Percentiles rank a stretch among this genome's conserved stretches.
Evolutionary conservation across 306 rosid species (phyloP).

Genomic region (Dalbergia oliveri): DNA sequence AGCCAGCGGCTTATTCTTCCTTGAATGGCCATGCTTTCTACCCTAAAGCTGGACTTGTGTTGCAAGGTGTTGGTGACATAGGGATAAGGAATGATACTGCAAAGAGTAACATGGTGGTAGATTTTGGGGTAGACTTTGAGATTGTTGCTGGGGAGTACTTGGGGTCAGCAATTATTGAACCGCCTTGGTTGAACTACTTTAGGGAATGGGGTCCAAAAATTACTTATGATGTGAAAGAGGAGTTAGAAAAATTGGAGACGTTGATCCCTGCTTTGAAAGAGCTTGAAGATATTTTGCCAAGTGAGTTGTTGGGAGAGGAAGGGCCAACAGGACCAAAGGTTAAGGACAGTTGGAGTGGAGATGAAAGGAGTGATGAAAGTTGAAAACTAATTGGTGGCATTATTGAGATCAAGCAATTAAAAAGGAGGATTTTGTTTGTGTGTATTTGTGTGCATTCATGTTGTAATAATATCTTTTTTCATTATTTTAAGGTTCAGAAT

Average conservation of each 20-base stretch:
- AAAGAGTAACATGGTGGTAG: conserved; percentile 42
- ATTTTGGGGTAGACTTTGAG: conserved; percentile 37
- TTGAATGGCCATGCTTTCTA: conserved; percentile 54
- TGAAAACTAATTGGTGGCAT: background rate
- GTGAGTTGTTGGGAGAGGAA: conserved; percentile 46
- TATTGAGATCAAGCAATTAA: background rate
- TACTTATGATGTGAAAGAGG: conserved; percentile 37
- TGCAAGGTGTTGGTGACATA: conserved; percentile 43
- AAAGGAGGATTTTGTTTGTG: background rate
- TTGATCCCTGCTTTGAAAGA: conserved; percentile 35
- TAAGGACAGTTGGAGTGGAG: conserved; percentile 49
- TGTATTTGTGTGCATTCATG: background rate
- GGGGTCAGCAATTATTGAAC: conserved; percentile 34
- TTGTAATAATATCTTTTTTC: background rate
- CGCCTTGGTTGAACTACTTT: conserved; percentile 43
- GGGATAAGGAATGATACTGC: conserved; percentile 48
- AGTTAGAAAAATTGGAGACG: conserved; percentile 32
- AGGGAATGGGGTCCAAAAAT: conserved; percentile 51
- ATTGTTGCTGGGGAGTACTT: conserved; percentile 50
- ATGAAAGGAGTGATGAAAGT: conserved; percentile 12
- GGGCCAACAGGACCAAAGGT: conserved; percentile 56
- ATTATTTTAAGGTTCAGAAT: background rate
- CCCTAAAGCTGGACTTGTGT: conserved; percentile 45
- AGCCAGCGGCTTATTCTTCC: conserved; percentile 44
- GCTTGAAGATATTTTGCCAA: conserved; percentile 23